Evolutionary conservation across 1,284 basidiomycete species (phyloP).

Genomic region (Tetrapyrgos nigripes): DNA sequence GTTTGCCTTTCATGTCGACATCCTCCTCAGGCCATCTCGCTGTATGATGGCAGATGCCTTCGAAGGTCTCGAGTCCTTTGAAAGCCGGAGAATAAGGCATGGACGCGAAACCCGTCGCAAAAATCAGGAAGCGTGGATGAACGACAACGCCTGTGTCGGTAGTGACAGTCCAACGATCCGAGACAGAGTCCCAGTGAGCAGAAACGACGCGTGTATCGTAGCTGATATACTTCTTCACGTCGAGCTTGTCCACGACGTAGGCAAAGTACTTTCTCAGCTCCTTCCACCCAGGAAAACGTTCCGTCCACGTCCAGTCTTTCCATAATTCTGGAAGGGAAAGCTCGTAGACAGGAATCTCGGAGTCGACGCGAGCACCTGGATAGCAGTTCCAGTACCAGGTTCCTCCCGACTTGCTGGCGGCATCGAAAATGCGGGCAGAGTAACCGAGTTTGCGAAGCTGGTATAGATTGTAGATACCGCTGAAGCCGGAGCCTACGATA

Average conservation of each 20-base stretch:
- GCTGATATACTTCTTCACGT: conserved; percentile 26
- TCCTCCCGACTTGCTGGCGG: conserved; percentile 26
- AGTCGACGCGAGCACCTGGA: conserved; percentile 13
- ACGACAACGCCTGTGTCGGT: conserved; percentile 23
- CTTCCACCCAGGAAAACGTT: conserved; percentile 12
- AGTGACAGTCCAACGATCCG: conserved; percentile 28
- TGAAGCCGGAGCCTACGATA: conserved; percentile 31
- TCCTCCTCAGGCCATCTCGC: conserved; percentile 30
- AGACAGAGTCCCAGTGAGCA: conserved; percentile 25
- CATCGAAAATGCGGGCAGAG: conserved; percentile 29
- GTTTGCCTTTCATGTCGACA: conserved; percentile 26
- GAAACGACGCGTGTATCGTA: conserved; percentile 29
- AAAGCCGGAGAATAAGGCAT: conserved; percentile 26
- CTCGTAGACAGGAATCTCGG: conserved; percentile 11
- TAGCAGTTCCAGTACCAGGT: conserved; percentile 16
- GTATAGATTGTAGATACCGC: conserved; percentile 28
- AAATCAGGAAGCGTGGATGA: conserved; percentile 24
- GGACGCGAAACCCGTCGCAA: conserved; percentile 30
- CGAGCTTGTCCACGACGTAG: conserved; percentile 12
- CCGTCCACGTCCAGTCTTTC: conserved; percentile 12
- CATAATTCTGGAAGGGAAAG: conserved; percentile 8
- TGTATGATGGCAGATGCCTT: conserved; percentile 30
- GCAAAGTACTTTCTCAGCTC: conserved; percentile 13
- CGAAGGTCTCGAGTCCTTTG: conserved; percentile 28
- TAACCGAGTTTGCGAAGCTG: conserved; percentile 27